A percentile compares a stretch with the other conserved stretches of the same genome.
Evolutionary conservation across 2,329 filamentous ascomycete genomes (phyloP).

Genomic region (Talaromyces islandicus): DNA sequence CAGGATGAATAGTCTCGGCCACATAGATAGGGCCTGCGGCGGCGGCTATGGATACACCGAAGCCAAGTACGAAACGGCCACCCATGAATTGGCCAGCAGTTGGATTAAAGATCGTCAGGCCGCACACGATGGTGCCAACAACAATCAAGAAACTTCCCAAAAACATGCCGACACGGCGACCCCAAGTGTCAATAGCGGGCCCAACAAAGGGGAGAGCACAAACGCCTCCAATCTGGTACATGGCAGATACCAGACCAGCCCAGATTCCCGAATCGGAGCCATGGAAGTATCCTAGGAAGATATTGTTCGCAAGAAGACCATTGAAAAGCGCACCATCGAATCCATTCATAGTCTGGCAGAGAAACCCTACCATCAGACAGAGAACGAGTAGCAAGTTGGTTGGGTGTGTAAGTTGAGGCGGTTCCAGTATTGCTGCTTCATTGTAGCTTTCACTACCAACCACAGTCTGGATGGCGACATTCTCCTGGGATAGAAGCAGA

Average conservation of each 20-base stretch:
- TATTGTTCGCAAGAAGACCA: slow-evolving; percentile 44
- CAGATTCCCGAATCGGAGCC: slow-evolving; percentile 37
- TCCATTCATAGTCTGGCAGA: slow-evolving; percentile 51
- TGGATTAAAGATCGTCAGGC: slow-evolving; percentile 30
- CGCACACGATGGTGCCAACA: slow-evolving; percentile 45
- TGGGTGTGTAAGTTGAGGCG: slow-evolving; percentile 1
- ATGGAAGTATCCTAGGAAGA: slow-evolving; percentile 39
- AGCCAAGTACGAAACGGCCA: slow-evolving; percentile 50
- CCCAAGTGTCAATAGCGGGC: not conserved
- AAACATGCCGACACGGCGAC: slow-evolving; percentile 26
- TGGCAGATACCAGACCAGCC: slow-evolving; percentile 38
- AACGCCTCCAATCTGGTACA: not conserved
- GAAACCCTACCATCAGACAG: slow-evolving; percentile 25
- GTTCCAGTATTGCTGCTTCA: slow-evolving; percentile 6
- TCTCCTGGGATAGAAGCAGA: not conserved
- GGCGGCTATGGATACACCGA: slow-evolving; percentile 54
- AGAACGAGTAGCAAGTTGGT: not conserved
- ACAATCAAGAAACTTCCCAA: slow-evolving; percentile 50
- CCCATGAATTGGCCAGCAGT: slow-evolving; percentile 47
- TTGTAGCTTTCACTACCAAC: slow-evolving; percentile 5
- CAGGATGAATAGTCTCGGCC: slow-evolving; percentile 44
- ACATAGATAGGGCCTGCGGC: slow-evolving; percentile 59
- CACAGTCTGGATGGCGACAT: not conserved
- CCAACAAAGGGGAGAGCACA: not conserved
- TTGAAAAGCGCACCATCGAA: slow-evolving; percentile 55